A percentile compares a stretch with the other conserved stretches of the same genome.
Evolutionary conservation across 768 basidiomycete species (phyloP).

Genomic region (Termitomyces sp.): DNA sequence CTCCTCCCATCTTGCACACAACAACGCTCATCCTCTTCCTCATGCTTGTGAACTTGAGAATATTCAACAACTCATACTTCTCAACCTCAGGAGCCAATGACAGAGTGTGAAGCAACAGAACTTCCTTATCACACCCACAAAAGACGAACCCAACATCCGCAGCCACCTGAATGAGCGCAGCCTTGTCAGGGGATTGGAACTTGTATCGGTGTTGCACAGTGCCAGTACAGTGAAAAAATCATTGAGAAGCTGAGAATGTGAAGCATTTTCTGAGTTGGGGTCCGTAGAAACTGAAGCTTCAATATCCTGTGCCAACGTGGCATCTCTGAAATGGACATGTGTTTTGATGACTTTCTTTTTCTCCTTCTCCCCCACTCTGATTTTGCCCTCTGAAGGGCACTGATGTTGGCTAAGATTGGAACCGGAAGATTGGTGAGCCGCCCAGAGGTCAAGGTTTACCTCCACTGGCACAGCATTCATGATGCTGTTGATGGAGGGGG

Average conservation of each 20-base stretch:
- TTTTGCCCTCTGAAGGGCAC: no score
- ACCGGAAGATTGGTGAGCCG: neutral
- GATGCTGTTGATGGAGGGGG: constrained; percentile 12
- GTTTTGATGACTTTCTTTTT: constrained; percentile 13
- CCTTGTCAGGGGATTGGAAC: constrained; percentile 95
- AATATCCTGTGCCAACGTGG: constrained; percentile 60
- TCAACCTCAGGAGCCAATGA: constrained; percentile 55
- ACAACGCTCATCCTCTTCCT: constrained; percentile 96
- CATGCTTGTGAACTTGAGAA: constrained; percentile 91
- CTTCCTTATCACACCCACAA: constrained; percentile 82
- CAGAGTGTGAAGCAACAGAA: constrained; percentile 73
- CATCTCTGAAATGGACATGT: constrained; percentile 51
- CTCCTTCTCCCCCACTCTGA: neutral
- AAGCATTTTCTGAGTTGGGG: constrained; percentile 42
- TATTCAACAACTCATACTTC: constrained; percentile 85
- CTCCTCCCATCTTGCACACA: constrained; percentile 67
- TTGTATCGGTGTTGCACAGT: constrained; percentile 96
- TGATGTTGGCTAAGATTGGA: no score
- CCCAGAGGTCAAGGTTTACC: constrained; percentile 25
- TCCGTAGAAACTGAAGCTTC: constrained; percentile 50
- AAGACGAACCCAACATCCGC: constrained; percentile 94
- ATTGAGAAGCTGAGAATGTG: constrained; percentile 67
- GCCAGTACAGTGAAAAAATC: constrained; percentile 91
- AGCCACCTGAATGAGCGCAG: constrained; percentile 95
- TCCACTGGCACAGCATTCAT: constrained; percentile 16